Evolutionary conservation across 805 yeast genomes (phyloP).

Genomic region (Candida vartiovaarae): DNA sequence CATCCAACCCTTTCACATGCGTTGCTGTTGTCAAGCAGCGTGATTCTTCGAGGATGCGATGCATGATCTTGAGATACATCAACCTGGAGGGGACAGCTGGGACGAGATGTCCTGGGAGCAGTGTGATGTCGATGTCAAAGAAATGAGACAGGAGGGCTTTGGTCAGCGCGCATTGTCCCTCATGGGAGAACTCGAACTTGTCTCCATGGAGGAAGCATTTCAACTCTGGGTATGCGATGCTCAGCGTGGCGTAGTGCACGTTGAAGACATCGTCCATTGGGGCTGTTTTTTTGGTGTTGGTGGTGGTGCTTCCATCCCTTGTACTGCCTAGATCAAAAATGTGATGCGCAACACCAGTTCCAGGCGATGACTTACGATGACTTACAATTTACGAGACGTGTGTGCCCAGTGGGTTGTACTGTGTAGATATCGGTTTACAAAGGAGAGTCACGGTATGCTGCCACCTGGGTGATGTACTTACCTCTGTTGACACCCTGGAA

Average conservation of each 20-base stretch:
- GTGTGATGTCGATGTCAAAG: constrained; percentile 4
- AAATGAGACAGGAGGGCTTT: constrained; percentile 8
- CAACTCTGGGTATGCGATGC: not conserved
- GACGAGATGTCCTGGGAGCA: constrained; percentile 9
- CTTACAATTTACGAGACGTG: no score
- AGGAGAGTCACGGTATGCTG: no score
- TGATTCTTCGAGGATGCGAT: constrained; percentile 8
- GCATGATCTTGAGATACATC: constrained; percentile 7
- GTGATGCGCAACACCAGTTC: no score
- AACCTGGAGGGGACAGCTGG: constrained; percentile 17
- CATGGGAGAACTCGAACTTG: constrained; percentile 4
- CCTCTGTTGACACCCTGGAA: constrained; percentile 40
- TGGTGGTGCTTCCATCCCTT: no score
- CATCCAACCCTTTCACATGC: constrained; percentile 30
- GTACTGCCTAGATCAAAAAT: no score
- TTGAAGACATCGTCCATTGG: not conserved
- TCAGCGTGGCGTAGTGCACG: not conserved
- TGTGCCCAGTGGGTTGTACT: no score
- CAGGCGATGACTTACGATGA: no score
- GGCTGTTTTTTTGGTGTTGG: no score
- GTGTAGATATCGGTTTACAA: no score
- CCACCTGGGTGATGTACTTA: constrained; percentile 40
- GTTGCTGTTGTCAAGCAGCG: not conserved
- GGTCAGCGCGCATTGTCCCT: constrained; percentile 15
- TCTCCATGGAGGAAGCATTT: not conserved